These are phyloP conservation scores for Dacryopinax primogenitus DNA, from an alignment of 768 basidiomycete genomes.

Conservation along the genomic window DNA sequence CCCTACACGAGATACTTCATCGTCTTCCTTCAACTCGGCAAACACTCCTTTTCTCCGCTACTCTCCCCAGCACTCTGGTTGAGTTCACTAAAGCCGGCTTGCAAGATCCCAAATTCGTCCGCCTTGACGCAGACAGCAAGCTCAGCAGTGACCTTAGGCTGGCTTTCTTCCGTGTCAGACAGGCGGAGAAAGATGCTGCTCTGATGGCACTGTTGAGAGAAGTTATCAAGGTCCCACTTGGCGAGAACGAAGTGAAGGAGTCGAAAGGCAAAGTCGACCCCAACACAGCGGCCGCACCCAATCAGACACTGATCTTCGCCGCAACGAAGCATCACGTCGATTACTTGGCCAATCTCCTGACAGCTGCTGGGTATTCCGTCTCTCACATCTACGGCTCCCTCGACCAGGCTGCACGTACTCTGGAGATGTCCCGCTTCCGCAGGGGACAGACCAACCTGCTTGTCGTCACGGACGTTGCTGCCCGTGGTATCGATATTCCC, in stretches of 20 bases:
- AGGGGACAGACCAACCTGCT: slow-evolving; percentile 65
- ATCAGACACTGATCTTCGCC: slow-evolving; percentile 88
- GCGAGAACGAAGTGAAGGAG: slow-evolving; percentile 26
- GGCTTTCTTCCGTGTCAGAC: slow-evolving; percentile 88
- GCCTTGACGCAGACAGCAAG: slow-evolving; percentile 93
- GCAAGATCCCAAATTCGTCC: slow-evolving; percentile 82
- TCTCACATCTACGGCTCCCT: slow-evolving; percentile 94
- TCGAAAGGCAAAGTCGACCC: slow-evolving; percentile 18
- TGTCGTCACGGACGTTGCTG: slow-evolving; percentile 96
- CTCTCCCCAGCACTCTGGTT: slow-evolving; percentile 85
- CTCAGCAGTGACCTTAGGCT: slow-evolving; percentile 86
- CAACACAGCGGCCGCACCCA: slow-evolving; percentile 47
- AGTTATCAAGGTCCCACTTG: slow-evolving; percentile 68
- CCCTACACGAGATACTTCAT: slow-evolving; percentile 80
- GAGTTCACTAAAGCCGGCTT: slow-evolving; percentile 98
- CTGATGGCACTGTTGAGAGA: slow-evolving; percentile 73
- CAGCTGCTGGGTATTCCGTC: slow-evolving; percentile 69
- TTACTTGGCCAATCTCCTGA: slow-evolving; percentile 68
- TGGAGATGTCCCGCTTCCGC: slow-evolving; percentile 85
- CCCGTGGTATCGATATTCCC: slow-evolving; percentile 95
- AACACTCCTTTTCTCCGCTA: slow-evolving; percentile 91
- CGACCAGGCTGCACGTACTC: slow-evolving; percentile 77
- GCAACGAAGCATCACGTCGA: slow-evolving; percentile 99
- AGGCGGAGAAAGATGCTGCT: slow-evolving; percentile 87
- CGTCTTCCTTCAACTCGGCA: slow-evolving; percentile 79